Evolutionary conservation across 176 grass and related monocot genomes (phyloP).

Genomic region (Oryza meyeriana): DNA sequence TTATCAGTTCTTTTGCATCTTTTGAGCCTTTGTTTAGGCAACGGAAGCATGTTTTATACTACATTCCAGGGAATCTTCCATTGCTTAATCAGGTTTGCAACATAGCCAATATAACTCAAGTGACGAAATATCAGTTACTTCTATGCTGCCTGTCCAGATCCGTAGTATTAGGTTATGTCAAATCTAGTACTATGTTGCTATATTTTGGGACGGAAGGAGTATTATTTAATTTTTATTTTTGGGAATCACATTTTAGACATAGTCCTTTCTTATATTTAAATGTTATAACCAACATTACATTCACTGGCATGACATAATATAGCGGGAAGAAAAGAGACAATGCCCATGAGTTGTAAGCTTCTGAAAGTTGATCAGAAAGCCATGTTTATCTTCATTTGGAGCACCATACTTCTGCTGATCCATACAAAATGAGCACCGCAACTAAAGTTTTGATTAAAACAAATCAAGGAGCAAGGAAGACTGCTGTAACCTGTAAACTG

Average conservation of each 20-base stretch:
- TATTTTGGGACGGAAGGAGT: too few relatives aligned
- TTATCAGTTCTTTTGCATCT: neutral
- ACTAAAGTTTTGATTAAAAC: neutral
- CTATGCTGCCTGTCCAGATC: too few relatives aligned
- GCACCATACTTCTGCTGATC: neutral
- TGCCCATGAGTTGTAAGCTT: neutral
- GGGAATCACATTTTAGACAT: neutral
- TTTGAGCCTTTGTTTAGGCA: neutral
- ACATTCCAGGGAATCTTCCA: neutral
- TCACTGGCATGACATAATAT: neutral
- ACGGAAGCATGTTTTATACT: neutral
- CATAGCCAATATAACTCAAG: neutral
- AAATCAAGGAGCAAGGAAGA: neutral
- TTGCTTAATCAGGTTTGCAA: neutral
- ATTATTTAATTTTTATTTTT: neutral
- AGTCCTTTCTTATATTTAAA: neutral
- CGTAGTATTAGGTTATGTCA: too few relatives aligned
- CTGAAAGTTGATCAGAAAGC: neutral
- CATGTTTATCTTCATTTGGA: neutral
- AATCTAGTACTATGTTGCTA: too few relatives aligned
- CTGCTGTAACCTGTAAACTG: neutral
- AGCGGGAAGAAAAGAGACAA: neutral
- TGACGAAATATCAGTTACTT: neutral
- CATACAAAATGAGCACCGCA: neutral
- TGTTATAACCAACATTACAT: neutral